Base-by-base conservation (phyloP, 2,329 filamentous ascomycete genomes). In the Amylocarpus encephaloides region DNA sequence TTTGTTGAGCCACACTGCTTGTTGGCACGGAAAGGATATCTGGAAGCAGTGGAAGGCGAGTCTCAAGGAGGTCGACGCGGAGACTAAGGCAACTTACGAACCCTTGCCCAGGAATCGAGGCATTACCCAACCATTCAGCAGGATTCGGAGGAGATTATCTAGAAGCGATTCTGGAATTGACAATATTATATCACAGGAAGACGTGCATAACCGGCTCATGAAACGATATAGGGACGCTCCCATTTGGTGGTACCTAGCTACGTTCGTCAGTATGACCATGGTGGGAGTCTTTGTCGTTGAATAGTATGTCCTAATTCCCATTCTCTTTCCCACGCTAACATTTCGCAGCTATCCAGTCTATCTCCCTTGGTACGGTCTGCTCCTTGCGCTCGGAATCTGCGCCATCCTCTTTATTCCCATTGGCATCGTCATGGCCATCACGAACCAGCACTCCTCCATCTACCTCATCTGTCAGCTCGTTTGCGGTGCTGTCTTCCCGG, bases 371-470 rank as follows among this genome's bases (percentile, higher is more conserved):
- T 93, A 93, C 62, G 89, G 89, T 3, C 74, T 95, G 2, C 73
- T 94, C 13, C 76, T 95, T 5, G 86, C 89, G 1, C 75, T 95
- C 2, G 79, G 74, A 22, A 88, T 94, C 48, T 89, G 88, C 53
- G 82, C 83, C 16, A 68, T 92, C 48, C 85, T 94, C 53, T 94
- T 94, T 71, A 88, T 95, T 52, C 89, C 89, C 10, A 92, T 93
- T 56, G 89, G 89, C 53, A 93, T 94, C 64, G 86, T 95, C 62
- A 94, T 93, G 86, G 89, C 88, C 13, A 88, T 94, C 58, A 94
- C 89, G 9, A 94, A 93, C 66, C 88, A 92, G 65, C 87, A 93
- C 67, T 88, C 83, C 67, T 88, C 84, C 66, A 88, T 92, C 58
- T 93, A 92, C 66, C 77, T 93, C 33, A 87, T 93, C 60, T 92